Percentiles rank a stretch among this genome's conserved stretches.
Evolutionary conservation across 2,329 filamentous ascomycete species (phyloP).

Genomic region (Venturia pyrina): DNA sequence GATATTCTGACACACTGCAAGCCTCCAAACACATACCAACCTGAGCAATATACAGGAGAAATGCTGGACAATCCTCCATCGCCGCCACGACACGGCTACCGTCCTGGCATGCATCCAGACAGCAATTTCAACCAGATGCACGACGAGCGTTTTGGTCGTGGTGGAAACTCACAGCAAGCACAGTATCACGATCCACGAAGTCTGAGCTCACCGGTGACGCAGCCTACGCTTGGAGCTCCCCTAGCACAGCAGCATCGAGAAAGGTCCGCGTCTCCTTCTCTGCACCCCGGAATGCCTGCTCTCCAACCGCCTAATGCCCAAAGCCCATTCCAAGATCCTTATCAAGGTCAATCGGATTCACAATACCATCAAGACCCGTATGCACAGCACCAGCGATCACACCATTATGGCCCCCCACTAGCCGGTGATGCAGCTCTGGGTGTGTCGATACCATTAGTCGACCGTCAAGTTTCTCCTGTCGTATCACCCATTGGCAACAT

Average conservation of each 20-base stretch:
- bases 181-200: not conserved
- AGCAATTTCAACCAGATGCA: conserved; percentile 17
- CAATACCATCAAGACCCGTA: conserved; percentile 40
- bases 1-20: not conserved
- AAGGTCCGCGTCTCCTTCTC: conserved; percentile 47
- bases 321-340: conserved; percentile 19
- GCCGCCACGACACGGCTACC: conserved; percentile 23
- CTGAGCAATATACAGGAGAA: not conserved
- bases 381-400: not conserved
- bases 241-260: conserved; percentile 31
- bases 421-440: conserved; percentile 3
- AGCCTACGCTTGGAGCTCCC: not conserved
- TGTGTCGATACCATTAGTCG: not conserved
- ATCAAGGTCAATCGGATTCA: conserved; percentile 28
- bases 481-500: conserved; percentile 1
- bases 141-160: conserved; percentile 18
- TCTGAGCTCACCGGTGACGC: conserved; percentile 1
- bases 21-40: not conserved
- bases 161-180: conserved; percentile 2
- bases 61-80: conserved; percentile 19
- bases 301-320: conserved; percentile 18
- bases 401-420: not conserved
- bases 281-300: conserved; percentile 18
- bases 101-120: conserved; percentile 21
- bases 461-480: not conserved